phyloP scores from a whole-genome alignment of 2,329 filamentous ascomycete species.

The Cladophialophora yegresii region DNA sequence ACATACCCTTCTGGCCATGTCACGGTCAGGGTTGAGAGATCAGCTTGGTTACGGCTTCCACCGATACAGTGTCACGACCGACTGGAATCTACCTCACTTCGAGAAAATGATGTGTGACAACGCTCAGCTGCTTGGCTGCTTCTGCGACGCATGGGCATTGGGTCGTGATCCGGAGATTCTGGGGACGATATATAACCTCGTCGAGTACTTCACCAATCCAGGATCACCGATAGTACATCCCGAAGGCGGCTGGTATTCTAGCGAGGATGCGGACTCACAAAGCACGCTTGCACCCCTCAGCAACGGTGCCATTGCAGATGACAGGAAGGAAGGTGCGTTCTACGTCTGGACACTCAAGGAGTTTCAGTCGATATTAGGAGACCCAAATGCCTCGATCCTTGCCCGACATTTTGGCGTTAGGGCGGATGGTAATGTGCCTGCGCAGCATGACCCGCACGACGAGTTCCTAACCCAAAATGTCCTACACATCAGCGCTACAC shows the following conservation, averaged over 20 bases:
- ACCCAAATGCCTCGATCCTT: conserved; percentile 69
- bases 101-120: conserved; percentile 98
- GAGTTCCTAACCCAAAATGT: conserved; percentile 96
- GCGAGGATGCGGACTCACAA: conserved; percentile 86
- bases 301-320: conserved; percentile 58
- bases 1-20: conserved; percentile 77
- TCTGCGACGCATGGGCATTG: conserved; percentile 79
- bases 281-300: conserved; percentile 54
- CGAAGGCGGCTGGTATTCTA: conserved; percentile 77
- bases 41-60: conserved; percentile 77
- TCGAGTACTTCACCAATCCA: conserved; percentile 75
- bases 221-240: conserved; percentile 62
- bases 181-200: conserved; percentile 76
- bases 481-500: conserved; percentile 68
- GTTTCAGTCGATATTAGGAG: conserved; percentile 72
- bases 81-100: conserved; percentile 95
- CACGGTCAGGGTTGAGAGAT: conserved; percentile 69
- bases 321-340: conserved; percentile 88
- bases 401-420: conserved; percentile 83
- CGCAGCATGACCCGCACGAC: conserved; percentile 82
- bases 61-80: conserved; percentile 82
- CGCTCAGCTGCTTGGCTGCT: conserved; percentile 77
- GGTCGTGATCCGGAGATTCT: conserved; percentile 70
- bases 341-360: conserved; percentile 93
- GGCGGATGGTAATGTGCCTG: conserved; percentile 80